phyloP scores from a whole-genome alignment of 805 yeast species.

The Kodamaea hsintzibuensis region DNA sequence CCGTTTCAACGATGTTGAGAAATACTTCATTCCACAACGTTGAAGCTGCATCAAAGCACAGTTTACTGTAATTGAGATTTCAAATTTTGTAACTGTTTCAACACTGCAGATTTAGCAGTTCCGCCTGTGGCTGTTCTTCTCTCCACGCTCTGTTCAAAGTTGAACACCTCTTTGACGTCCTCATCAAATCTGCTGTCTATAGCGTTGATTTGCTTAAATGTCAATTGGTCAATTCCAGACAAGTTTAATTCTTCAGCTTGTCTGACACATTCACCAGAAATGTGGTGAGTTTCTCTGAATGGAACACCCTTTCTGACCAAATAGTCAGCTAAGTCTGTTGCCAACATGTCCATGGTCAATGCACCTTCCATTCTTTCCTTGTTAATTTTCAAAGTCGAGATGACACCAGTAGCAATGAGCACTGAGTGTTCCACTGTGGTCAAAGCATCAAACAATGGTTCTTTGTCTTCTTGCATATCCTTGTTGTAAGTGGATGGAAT shows the following conservation, averaged over 20 bases:
- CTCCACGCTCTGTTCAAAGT: constrained; percentile 93
- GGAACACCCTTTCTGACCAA: constrained; percentile 98
- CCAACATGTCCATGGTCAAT: constrained; percentile 97
- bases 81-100: constrained; percentile 60
- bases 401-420: constrained; percentile 92
- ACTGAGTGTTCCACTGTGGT: constrained; percentile 92
- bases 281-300: constrained; percentile 98
- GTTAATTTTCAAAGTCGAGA: constrained; percentile 79
- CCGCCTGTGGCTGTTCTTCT: constrained; percentile 97
- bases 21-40: not conserved
- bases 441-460: constrained; percentile 92
- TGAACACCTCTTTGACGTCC: constrained; percentile 83
- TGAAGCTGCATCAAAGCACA: not conserved
- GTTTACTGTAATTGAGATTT: constrained; percentile 5
- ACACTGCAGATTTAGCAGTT: constrained; percentile 89
- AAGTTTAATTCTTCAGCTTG: constrained; percentile 76
- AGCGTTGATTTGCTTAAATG: constrained; percentile 71
- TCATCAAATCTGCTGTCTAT: constrained; percentile 79
- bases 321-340: constrained; percentile 97
- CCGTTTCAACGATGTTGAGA: not conserved
- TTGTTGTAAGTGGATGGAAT: constrained; percentile 97
- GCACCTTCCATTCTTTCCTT: constrained; percentile 80
- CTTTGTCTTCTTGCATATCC: constrained; percentile 99
- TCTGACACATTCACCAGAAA: constrained; percentile 96
- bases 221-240: constrained; percentile 83